These are phyloP conservation scores for Lasiosphaeria miniovina DNA, from an alignment of 495 filamentous ascomycete species.

Conservation along the genomic window DNA sequence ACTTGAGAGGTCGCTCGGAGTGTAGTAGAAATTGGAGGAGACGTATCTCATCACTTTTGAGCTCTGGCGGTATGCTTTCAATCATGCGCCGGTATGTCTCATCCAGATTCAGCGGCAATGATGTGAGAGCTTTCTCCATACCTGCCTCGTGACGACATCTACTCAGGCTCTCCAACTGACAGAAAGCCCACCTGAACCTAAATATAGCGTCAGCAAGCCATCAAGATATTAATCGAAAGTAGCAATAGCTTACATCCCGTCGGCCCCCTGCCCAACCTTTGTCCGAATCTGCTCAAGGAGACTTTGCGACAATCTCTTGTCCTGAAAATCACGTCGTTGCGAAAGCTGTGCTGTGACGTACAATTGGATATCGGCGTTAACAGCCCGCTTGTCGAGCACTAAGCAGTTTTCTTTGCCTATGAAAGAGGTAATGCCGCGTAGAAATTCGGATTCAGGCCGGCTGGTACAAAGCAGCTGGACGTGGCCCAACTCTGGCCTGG, in stretches of 20 bases:
- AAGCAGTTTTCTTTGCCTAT: slow-evolving; percentile 5
- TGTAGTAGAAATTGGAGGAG: slow-evolving; percentile 34
- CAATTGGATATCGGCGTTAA: slow-evolving; percentile 25
- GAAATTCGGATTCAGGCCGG: slow-evolving; percentile 25
- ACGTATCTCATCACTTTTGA: slow-evolving; percentile 19
- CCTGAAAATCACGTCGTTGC: slow-evolving; percentile 8
- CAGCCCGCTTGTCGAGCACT: slow-evolving; percentile 4
- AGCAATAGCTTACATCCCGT: slow-evolving; percentile 38
- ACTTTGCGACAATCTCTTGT: slow-evolving; percentile 7
- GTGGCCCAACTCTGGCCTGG: neutral
- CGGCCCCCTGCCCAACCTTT: slow-evolving; percentile 23
- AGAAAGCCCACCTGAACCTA: slow-evolving; percentile 43
- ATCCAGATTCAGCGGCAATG: slow-evolving; percentile 33
- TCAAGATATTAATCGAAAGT: too few species aligned
- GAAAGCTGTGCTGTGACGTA: slow-evolving; percentile 19
- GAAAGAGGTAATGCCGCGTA: slow-evolving; percentile 3
- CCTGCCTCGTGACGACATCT: slow-evolving; percentile 10
- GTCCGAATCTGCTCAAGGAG: slow-evolving; percentile 31
- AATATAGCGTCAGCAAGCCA: too few species aligned
- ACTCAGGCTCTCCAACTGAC: slow-evolving; percentile 26
- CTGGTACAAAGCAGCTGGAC: slow-evolving; percentile 28
- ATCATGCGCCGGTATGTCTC: slow-evolving; percentile 42
- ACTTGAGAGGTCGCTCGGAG: slow-evolving; percentile 25
- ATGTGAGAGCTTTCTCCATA: slow-evolving; percentile 23
- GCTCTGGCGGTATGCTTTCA: slow-evolving; percentile 14